These are phyloP conservation scores for Salicornia ramosissima DNA, from an alignment of 148 eudicot species.

Conservation along the genomic window DNA sequence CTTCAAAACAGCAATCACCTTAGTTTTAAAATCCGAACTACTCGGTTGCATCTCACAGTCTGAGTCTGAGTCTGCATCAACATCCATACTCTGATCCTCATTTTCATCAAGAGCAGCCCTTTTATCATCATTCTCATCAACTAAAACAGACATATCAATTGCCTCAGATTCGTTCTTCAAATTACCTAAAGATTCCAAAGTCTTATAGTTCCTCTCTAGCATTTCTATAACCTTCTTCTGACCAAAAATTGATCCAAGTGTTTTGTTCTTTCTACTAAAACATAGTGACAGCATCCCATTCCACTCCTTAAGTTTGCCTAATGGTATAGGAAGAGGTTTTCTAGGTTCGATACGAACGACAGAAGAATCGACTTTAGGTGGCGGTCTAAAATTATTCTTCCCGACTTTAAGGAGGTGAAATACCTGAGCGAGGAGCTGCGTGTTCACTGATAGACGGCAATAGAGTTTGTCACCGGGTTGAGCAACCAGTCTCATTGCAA, in stretches of 20 bases:
- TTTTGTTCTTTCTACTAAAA: slow-evolving; percentile 82
- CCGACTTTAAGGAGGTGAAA: slow-evolving; percentile 85
- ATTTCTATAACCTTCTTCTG: slow-evolving; percentile 59
- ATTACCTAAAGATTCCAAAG: slow-evolving; percentile 37
- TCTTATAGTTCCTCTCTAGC: slow-evolving; percentile 85
- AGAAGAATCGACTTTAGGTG: slow-evolving; percentile 94
- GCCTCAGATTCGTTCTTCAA: slow-evolving; percentile 34
- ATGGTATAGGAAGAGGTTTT: slow-evolving; percentile 63
- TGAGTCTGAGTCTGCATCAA: slow-evolving; percentile 24
- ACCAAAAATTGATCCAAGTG: slow-evolving; percentile 69
- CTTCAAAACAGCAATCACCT: slow-evolving; percentile 59
- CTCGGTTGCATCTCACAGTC: slow-evolving; percentile 39
- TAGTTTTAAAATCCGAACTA: slow-evolving; percentile 58
- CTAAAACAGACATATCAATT: slow-evolving; percentile 42
- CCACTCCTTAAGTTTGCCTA: slow-evolving; percentile 79
- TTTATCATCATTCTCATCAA: slow-evolving; percentile 36
- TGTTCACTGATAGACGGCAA: slow-evolving; percentile 85
- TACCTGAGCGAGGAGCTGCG: slow-evolving; percentile 70
- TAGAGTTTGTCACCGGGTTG: slow-evolving; percentile 88
- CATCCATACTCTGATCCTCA: slow-evolving; percentile 50
- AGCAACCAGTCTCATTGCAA: slow-evolving; percentile 92
- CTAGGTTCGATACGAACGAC: slow-evolving; percentile 91
- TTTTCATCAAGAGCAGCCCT: slow-evolving; percentile 29
- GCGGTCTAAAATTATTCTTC: slow-evolving; percentile 84
- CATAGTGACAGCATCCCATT: slow-evolving; percentile 76